phyloP scores from a whole-genome alignment of 2,329 filamentous ascomycete species.

The Paracorniculantispora psalliotae region DNA sequence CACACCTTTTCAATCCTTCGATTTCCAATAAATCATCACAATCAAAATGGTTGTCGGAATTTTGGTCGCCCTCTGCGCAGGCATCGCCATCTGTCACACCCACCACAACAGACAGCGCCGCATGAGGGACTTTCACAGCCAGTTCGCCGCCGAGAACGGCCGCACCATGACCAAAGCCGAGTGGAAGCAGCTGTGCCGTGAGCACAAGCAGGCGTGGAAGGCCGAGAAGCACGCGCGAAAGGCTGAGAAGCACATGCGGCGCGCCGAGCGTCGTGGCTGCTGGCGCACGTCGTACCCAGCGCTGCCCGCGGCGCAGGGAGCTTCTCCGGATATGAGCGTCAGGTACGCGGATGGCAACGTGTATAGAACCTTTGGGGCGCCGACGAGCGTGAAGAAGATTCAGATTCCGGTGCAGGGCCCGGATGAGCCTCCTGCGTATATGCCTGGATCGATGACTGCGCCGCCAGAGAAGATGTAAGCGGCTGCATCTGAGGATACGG shows the following conservation, averaged over 20 bases:
- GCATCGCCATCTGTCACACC: slow-evolving; percentile 10
- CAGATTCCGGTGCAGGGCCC: background rate
- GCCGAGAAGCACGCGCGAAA: slow-evolving; percentile 5
- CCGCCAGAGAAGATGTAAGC: slow-evolving; percentile 2
- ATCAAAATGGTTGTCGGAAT: slow-evolving; percentile 4
- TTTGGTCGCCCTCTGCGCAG: background rate
- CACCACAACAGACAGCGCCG: slow-evolving; percentile 12
- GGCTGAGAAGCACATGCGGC: background rate
- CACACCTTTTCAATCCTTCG: background rate
- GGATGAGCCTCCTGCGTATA: slow-evolving; percentile 2
- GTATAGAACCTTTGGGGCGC: background rate
- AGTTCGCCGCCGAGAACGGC: background rate
- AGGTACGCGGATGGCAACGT: background rate
- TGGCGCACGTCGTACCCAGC: background rate
- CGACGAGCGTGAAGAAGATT: background rate
- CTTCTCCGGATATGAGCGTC: background rate
- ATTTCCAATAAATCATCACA: background rate
- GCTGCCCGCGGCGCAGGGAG: background rate
- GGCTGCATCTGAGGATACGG: background rate
- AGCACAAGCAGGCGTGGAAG: slow-evolving; percentile 8
- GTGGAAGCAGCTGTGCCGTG: slow-evolving; percentile 11
- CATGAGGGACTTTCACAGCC: background rate
- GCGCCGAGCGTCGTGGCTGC: background rate
- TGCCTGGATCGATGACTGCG: background rate
- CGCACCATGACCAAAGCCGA: background rate